Conservation (phyloP, 768 basidiomycete genomes). For the Dendrothele bispora region DNA sequence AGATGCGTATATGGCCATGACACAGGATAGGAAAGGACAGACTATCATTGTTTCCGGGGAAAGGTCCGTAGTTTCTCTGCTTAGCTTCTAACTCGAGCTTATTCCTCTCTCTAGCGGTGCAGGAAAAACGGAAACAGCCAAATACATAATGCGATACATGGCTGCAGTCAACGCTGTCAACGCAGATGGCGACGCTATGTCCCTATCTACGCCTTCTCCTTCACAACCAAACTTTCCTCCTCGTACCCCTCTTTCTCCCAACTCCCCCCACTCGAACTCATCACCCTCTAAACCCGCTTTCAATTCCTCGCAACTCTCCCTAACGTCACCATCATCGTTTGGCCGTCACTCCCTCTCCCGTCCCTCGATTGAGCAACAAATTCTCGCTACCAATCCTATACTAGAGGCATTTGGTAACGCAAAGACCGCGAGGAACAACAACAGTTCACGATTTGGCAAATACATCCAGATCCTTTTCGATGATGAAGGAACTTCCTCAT, state of each 20-base stretch:
- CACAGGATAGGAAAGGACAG: conserved; percentile 88
- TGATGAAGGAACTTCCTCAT: too few relatives aligned
- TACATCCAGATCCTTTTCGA: conserved; percentile 99
- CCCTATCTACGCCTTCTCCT: conserved; percentile 73
- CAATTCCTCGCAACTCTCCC: too few relatives aligned
- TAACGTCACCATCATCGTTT: too few relatives aligned
- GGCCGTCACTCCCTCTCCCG: too few relatives aligned
- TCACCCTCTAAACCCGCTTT: too few relatives aligned
- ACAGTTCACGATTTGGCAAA: conserved; percentile 98
- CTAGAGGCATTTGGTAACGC: conserved; percentile 99
- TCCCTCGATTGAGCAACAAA: conserved; percentile 95
- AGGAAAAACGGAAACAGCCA: conserved; percentile 99
- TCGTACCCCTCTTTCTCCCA: too few relatives aligned
- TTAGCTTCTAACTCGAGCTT: conserved; percentile 3
- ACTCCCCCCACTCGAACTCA: too few relatives aligned
- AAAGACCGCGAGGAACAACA: conserved; percentile 98
- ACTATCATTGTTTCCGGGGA: conserved; percentile 99
- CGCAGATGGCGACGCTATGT: conserved; percentile 55
- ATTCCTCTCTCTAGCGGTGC: conserved; percentile 70
- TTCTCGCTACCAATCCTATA: conserved; percentile 97
- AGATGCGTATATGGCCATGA: conserved; percentile 98
- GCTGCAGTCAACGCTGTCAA: conserved; percentile 92
- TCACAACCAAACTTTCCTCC: too few relatives aligned
- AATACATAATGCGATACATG: conserved; percentile 98
- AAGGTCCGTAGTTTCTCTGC: conserved; percentile 54